These are phyloP conservation scores for Chlamydomonas reinhardtii DNA, from an alignment of 163 green algal genomes.

Conservation along the genomic window DNA sequence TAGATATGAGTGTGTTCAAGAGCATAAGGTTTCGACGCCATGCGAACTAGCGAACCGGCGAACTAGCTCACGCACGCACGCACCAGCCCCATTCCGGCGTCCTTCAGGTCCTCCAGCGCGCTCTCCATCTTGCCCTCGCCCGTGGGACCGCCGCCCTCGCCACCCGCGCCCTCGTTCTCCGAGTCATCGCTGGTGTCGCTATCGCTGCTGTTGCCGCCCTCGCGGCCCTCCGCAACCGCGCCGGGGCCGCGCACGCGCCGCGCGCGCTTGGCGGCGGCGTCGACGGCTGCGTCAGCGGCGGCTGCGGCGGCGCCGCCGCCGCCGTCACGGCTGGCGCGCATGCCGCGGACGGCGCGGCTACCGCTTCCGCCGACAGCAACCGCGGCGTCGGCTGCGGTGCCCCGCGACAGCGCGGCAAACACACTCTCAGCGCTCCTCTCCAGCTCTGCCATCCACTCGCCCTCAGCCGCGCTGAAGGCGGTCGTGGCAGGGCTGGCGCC, in stretches of 20 bases:
- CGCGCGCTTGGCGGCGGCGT: neutral
- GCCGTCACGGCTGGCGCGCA: neutral
- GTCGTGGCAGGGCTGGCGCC: neutral
- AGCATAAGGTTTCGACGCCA: no score
- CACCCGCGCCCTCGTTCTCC: neutral
- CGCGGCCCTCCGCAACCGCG: neutral
- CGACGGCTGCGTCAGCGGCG: no score
- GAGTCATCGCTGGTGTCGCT: conserved; percentile 2
- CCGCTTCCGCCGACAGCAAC: neutral
- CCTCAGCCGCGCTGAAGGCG: neutral
- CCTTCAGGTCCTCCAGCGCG: conserved; percentile 1
- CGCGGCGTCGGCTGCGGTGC: neutral
- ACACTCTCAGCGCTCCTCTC: neutral
- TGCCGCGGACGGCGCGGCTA: neutral
- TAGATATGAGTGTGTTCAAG: no score
- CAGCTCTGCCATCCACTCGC: neutral
- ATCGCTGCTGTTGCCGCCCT: neutral
- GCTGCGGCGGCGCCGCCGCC: neutral
- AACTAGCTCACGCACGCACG: no score
- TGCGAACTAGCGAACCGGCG: no score
- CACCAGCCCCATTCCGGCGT: conserved; percentile 5
- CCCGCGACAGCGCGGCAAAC: neutral
- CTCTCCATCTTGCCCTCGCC: neutral
- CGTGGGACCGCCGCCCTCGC: neutral
- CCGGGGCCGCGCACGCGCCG: neutral